A percentile compares a stretch with the other conserved stretches of the same genome.
Conservation (phyloP, 139 green algal species). For the Closterium sp. region DNA sequence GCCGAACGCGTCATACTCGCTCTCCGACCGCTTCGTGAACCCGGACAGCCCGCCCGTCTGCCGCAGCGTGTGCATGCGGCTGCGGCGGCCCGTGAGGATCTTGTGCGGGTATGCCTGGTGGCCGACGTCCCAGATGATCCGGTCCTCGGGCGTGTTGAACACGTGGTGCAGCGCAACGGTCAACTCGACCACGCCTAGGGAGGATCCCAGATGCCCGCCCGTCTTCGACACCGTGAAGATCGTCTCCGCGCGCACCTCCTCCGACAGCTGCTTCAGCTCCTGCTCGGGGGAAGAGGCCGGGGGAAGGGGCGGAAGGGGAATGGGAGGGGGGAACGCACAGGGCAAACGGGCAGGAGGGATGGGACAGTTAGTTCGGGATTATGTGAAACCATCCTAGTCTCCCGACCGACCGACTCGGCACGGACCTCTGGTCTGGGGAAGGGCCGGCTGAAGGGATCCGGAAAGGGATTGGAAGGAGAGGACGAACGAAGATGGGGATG, state of each 20-base stretch:
- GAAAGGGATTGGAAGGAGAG: no score
- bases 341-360: neutral
- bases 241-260: slow-evolving; percentile 91
- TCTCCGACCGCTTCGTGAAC: slow-evolving; percentile 95
- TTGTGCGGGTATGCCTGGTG: slow-evolving; percentile 94
- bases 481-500: no score
- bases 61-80: slow-evolving; percentile 91
- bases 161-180: slow-evolving; percentile 98
- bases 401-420: no score
- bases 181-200: slow-evolving; percentile 94
- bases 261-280: slow-evolving; percentile 91
- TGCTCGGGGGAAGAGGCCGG: neutral
- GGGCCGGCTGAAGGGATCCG: no score
- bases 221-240: slow-evolving; percentile 91
- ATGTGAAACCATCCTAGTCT: neutral
- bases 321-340: neutral
- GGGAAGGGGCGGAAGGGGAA: neutral
- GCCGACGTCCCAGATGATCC: slow-evolving; percentile 95
- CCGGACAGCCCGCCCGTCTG: slow-evolving; percentile 87
- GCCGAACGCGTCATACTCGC: slow-evolving; percentile 95
- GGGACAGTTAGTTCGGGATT: neutral
- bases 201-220: slow-evolving; percentile 92
- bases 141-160: slow-evolving; percentile 94
- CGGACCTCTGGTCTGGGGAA: no score
- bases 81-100: slow-evolving; percentile 91